Evolutionary conservation across 148 eudicot genomes (phyloP).

Genomic region (Tetragonia tetragonoides): DNA sequence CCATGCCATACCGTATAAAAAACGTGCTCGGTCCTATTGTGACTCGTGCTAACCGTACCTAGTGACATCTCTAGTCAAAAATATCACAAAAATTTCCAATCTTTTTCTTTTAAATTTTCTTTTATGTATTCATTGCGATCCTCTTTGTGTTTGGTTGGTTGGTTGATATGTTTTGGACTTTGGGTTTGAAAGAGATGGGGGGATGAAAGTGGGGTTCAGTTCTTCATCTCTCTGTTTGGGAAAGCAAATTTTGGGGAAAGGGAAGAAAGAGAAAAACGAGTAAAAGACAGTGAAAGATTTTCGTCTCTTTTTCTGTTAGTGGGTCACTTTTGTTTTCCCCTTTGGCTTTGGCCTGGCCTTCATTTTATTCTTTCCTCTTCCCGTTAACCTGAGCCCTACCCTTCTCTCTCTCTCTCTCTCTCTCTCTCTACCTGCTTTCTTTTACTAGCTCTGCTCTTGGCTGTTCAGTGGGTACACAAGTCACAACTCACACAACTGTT

Average conservation of each 20-base stretch:
- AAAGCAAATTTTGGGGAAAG: not conserved
- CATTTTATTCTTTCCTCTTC: not conserved
- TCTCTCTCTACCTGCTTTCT: not conserved
- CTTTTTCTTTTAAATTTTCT: too few species aligned
- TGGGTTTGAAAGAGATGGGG: constrained; percentile 8
- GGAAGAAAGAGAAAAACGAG: not conserved
- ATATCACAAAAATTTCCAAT: too few species aligned
- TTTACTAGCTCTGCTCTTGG: not conserved
- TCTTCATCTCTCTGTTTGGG: not conserved
- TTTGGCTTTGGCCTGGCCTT: not conserved
- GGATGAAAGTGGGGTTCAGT: not conserved
- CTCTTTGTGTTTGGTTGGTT: not conserved
- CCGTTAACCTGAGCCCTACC: not conserved
- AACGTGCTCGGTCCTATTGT: too few species aligned
- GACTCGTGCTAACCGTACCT: too few species aligned
- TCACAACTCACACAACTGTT: not conserved
- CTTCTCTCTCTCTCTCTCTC: too few species aligned
- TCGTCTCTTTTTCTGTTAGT: constrained; percentile 13
- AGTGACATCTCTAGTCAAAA: too few species aligned
- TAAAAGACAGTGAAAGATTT: constrained; percentile 1
- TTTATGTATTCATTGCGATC: constrained; percentile 9
- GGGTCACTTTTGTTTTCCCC: constrained; percentile 14
- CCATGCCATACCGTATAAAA: too few species aligned
- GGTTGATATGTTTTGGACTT: constrained; percentile 7
- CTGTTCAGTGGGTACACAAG: too few species aligned